Percentiles rank a stretch among this genome's conserved stretches.
These are phyloP conservation scores for Endogone sp. DNA, from an alignment of 192 early-diverging fungal genomes.

Conservation along the genomic window DNA sequence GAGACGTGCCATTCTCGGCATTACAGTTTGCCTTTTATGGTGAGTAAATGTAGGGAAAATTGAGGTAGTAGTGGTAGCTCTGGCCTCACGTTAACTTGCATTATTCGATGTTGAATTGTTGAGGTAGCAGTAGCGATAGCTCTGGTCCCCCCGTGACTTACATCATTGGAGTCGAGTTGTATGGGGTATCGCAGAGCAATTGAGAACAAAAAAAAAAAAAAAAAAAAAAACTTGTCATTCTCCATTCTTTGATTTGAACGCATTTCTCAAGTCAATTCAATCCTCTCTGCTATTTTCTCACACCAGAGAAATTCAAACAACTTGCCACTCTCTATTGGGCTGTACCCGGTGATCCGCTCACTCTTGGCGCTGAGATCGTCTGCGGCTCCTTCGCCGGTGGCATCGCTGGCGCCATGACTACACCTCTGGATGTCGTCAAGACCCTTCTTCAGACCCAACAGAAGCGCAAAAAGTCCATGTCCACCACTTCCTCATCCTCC, in stretches of 20 bases:
- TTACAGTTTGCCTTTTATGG: conserved; percentile 59
- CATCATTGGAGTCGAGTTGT: no score
- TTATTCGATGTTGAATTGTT: no score
- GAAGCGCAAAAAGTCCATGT: conserved; percentile 20
- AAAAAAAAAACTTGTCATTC: no score
- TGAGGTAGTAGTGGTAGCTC: no score
- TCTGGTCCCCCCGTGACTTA: no score
- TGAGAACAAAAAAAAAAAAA: no score
- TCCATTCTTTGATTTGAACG: not conserved
- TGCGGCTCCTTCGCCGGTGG: conserved; percentile 53
- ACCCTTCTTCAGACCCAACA: conserved; percentile 53
- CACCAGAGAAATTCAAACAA: conserved; percentile 51
- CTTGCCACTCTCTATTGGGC: conserved; percentile 33
- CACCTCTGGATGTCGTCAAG: conserved; percentile 56
- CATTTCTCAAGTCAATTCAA: no score
- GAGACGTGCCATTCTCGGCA: conserved; percentile 57
- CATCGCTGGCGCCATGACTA: conserved; percentile 54
- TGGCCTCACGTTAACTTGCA: no score
- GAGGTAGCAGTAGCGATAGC: no score
- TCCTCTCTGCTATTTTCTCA: not conserved
- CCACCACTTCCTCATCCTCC: not conserved
- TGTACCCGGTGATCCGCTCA: conserved; percentile 36
- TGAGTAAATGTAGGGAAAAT: conserved; percentile 21
- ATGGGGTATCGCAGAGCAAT: no score
- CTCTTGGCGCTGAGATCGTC: conserved; percentile 36